These are phyloP conservation scores for Diaporthe eres DNA, from an alignment of 2,329 filamentous ascomycete genomes.

Conservation along the genomic window DNA sequence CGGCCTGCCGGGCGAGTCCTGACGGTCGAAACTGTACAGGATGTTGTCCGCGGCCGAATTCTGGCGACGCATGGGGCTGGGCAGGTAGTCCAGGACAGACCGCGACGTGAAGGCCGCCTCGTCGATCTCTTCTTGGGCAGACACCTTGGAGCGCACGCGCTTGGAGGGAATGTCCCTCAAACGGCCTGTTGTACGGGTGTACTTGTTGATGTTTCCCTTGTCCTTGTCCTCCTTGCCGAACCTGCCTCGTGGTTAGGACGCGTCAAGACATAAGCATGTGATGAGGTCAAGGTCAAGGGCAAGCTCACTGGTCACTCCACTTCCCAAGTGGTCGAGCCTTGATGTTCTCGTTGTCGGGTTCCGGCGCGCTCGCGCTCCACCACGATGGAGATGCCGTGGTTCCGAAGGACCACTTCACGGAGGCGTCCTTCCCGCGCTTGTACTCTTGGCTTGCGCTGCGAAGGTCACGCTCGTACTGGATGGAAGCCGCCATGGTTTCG, in stretches of 20 bases:
- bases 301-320: constrained; percentile 52
- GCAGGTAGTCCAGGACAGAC: constrained; percentile 53
- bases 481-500: constrained; percentile 46
- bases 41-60: constrained; percentile 52
- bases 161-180: constrained; percentile 45
- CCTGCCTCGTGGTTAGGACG: constrained; percentile 37
- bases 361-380: not conserved
- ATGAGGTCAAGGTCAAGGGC: not conserved
- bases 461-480: constrained; percentile 57
- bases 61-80: constrained; percentile 43
- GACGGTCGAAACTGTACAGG: constrained; percentile 61
- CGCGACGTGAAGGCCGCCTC: constrained; percentile 53
- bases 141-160: constrained; percentile 52
- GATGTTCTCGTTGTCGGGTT: constrained; percentile 48
- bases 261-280: constrained; percentile 6
- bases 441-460: constrained; percentile 59
- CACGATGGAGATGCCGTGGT: constrained; percentile 29
- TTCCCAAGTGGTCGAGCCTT: constrained; percentile 54
- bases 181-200: constrained; percentile 45
- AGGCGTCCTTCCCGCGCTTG: constrained; percentile 60
- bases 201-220: constrained; percentile 57
- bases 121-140: constrained; percentile 53
- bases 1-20: constrained; percentile 55
- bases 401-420: constrained; percentile 59
- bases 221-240: constrained; percentile 42